Evolutionary conservation across 1,139 yeast genomes (phyloP), one percentile per base, ranked within the genome.

Genomic region (Candida dubliniensis): DNA sequence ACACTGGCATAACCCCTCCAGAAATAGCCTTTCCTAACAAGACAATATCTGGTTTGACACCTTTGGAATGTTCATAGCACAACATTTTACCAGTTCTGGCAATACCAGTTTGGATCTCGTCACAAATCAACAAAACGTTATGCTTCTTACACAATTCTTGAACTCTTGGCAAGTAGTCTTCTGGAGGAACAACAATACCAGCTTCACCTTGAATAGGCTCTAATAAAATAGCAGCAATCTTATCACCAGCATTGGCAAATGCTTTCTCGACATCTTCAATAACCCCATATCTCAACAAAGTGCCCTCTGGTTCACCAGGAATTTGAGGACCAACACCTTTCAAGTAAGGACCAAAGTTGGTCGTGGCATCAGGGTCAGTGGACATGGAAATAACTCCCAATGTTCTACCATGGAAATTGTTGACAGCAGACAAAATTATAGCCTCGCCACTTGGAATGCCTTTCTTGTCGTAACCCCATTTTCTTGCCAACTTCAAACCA

Each of bases 191-290:
- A 32, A 91, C 95, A 55, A 91, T 91, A 57, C 98, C 99, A 31
- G 99, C 99, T 68, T 91, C 99, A 64, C 99, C 99, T 69, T 91
- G 99, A 60, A 91, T 91, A 51, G 98, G 98, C 70, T 91, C 99
- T 55, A 91, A 81, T 54, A 91, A 72, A 54, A 91, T 82, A 35
- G 96, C 98, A 36, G 96, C 96, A 54, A 91, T 82, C 64, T 84
- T 85, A 66, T 87, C 95, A 52, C 97, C 97, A 27, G 95, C 93
- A 47, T 81, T 81, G 55, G 76, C 73, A 60, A 89, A 84, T 1
- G 96, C 96, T 60, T 76, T 76, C 67, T 89, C 95, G 46, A 91
- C 81, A 61, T 91, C 98, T 62, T 81, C 96, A 59, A 89, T 81
- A 51, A 76, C 81, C 53, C 96, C 95, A 64, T 84, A 88, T 66